phyloP scores from a whole-genome alignment of 495 filamentous ascomycete genomes.

The Penicillium atrosanguineum region DNA sequence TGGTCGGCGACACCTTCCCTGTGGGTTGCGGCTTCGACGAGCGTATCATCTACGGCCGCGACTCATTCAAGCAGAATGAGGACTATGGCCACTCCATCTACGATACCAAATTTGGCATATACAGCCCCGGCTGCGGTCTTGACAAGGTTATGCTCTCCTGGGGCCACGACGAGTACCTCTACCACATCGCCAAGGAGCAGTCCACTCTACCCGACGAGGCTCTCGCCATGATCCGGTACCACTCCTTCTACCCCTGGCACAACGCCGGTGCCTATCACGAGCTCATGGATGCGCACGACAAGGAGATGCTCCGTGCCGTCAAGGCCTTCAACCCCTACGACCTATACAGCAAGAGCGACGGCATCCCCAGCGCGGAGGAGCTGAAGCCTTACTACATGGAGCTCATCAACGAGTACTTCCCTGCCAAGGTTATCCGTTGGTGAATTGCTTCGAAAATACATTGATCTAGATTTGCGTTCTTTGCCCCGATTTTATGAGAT shows the following conservation, averaged over 20 bases:
- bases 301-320: constrained; percentile 74
- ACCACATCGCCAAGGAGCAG: constrained; percentile 78
- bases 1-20: constrained; percentile 88
- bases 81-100: constrained; percentile 66
- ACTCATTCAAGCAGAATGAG: constrained; percentile 70
- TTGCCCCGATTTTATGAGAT: constrained; percentile 9
- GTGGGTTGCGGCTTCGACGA: constrained; percentile 82
- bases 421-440: constrained; percentile 73
- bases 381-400: constrained; percentile 75
- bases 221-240: constrained; percentile 86
- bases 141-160: constrained; percentile 86
- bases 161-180: constrained; percentile 92
- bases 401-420: constrained; percentile 83
- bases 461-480: constrained; percentile 3
- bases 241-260: constrained; percentile 92
- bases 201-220: constrained; percentile 73
- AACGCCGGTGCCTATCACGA: constrained; percentile 70
- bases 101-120: constrained; percentile 72
- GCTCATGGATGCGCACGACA: constrained; percentile 80
- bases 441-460: constrained; percentile 32
- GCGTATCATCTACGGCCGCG: constrained; percentile 69
- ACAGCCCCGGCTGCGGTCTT: constrained; percentile 69
- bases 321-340: constrained; percentile 89
- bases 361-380: constrained; percentile 67
- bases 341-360: constrained; percentile 88